Conservation (phyloP, 2,329 filamentous ascomycete species). For the Trichophyton verrucosum region DNA sequence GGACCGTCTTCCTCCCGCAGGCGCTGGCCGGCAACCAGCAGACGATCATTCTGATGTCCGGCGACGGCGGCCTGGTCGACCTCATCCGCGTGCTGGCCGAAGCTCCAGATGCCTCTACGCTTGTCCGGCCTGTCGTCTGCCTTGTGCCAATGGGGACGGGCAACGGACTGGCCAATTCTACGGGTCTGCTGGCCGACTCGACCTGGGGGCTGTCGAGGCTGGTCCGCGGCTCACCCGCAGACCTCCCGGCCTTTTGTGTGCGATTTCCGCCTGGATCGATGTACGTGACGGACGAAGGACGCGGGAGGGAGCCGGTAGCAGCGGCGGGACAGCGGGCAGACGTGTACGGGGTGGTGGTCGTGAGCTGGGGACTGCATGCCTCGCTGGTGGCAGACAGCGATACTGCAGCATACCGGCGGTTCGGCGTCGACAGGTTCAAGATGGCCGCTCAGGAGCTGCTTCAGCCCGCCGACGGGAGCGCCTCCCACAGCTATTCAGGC, state of each 20-base stretch:
- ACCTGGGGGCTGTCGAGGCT: constrained; percentile 44
- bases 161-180: constrained; percentile 35
- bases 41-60: constrained; percentile 66
- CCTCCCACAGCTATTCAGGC: constrained; percentile 46
- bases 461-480: constrained; percentile 41
- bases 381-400: constrained; percentile 84
- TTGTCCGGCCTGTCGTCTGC: constrained; percentile 42
- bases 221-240: constrained; percentile 42
- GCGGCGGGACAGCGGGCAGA: constrained; percentile 16
- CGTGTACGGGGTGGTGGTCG: constrained; percentile 65
- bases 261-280: constrained; percentile 48
- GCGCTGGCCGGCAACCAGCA: constrained; percentile 40
- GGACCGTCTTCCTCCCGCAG: constrained; percentile 34
- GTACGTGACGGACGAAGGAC: constrained; percentile 32
- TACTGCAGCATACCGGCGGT: constrained; percentile 63
- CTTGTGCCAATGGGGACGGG: constrained; percentile 43
- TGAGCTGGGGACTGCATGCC: constrained; percentile 82
- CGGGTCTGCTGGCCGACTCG: constrained; percentile 20
- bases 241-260: constrained; percentile 52
- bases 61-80: constrained; percentile 78
- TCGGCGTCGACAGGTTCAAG: constrained; percentile 65
- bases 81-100: constrained; percentile 55
- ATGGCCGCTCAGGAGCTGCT: constrained; percentile 72
- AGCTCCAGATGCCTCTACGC: constrained; percentile 16
- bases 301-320: constrained; percentile 27